Percentiles rank a stretch among this genome's conserved stretches.
These are phyloP conservation scores for Pseudonectria foliicola DNA, from an alignment of 2,329 filamentous ascomycete genomes.

Conservation along the genomic window DNA sequence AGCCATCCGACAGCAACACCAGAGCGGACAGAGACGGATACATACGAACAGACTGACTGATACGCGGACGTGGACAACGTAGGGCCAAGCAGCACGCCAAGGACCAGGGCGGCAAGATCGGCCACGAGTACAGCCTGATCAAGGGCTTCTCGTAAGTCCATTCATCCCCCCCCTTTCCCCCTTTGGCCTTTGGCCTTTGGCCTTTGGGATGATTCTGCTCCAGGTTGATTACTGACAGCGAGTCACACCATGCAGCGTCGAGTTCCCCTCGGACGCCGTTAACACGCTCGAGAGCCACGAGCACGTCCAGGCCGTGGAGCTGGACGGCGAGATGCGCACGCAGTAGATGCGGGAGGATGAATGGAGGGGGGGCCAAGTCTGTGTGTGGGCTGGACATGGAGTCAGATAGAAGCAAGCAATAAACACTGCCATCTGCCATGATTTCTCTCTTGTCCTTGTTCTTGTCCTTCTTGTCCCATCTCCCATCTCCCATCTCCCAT, in stretches of 20 bases:
- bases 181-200: no score
- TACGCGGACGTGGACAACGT: slow-evolving; percentile 6
- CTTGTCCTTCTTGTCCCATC: no score
- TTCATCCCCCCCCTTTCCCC: not conserved
- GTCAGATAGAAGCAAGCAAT: no score
- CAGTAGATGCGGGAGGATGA: slow-evolving; percentile 45
- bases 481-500: not conserved
- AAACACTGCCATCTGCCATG: no score
- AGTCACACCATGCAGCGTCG: slow-evolving; percentile 48
- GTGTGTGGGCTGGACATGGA: no score
- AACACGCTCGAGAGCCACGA: slow-evolving; percentile 59
- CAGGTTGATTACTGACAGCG: not conserved
- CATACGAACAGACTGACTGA: slow-evolving; percentile 3
- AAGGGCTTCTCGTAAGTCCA: slow-evolving; percentile 81
- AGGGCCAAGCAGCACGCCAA: slow-evolving; percentile 71
- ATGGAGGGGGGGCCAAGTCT: not conserved
- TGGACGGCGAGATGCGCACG: slow-evolving; percentile 61
- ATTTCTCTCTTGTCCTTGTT: no score
- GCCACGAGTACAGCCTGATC: slow-evolving; percentile 77
- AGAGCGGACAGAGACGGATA: not conserved
- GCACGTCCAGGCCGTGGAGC: slow-evolving; percentile 68
- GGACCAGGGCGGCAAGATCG: slow-evolving; percentile 76
- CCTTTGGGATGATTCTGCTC: no score
- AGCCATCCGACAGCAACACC: no score
- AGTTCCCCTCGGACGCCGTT: slow-evolving; percentile 61